phyloP scores from a whole-genome alignment of 495 filamentous ascomycete genomes.

The Aspergillus affinis region DNA sequence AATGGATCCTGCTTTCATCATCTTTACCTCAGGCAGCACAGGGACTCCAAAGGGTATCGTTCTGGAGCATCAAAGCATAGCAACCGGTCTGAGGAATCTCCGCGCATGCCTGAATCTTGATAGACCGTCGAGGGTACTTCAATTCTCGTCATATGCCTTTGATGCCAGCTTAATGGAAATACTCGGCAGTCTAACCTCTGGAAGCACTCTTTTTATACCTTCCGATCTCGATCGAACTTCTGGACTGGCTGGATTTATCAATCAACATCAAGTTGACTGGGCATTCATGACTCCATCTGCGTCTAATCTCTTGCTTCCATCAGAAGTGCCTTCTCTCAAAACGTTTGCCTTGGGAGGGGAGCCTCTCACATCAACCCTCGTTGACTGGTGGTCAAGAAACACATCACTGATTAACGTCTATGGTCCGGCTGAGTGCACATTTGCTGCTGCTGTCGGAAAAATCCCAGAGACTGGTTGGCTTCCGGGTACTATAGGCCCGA shows the following conservation, averaged over 20 bases:
- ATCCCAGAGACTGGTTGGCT: not conserved
- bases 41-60: conserved; percentile 39
- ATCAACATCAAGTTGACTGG: not conserved
- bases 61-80: conserved; percentile 28
- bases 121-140: not conserved
- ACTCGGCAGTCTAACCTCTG: not conserved
- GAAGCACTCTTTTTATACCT: not conserved
- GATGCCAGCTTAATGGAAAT: not conserved
- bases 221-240: not conserved
- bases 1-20: conserved; percentile 28
- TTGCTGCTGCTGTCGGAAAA: not conserved
- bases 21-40: conserved; percentile 40
- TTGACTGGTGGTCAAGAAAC: not conserved
- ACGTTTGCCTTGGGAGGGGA: conserved; percentile 2
- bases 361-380: not conserved
- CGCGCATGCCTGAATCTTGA: not conserved
- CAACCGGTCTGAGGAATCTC: conserved; percentile 7
- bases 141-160: conserved; percentile 8
- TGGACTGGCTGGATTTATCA: not conserved
- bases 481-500: conserved; percentile 1
- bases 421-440: conserved; percentile 5
- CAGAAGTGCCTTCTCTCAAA: not conserved
- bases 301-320: not conserved
- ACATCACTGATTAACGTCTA: not conserved
- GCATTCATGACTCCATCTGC: conserved; percentile 3